These are phyloP conservation scores for Helichrysum umbraculigerum DNA, from an alignment of 129 eudicot genomes.

Conservation along the genomic window DNA sequence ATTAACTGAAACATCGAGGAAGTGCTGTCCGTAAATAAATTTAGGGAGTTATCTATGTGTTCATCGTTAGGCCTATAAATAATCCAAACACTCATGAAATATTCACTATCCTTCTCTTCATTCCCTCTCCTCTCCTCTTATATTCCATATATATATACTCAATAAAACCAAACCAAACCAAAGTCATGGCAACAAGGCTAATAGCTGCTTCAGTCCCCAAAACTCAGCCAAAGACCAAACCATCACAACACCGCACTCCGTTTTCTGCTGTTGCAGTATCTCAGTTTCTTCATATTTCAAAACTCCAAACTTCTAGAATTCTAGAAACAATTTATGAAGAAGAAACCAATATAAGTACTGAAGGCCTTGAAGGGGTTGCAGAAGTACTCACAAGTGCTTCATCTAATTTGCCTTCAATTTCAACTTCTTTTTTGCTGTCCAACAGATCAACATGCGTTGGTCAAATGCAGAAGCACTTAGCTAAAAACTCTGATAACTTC, in stretches of 20 bases:
- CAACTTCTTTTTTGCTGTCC: not conserved
- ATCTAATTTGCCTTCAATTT: slow-evolving; percentile 6
- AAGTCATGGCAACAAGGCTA: slow-evolving; percentile 35
- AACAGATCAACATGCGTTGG: not conserved
- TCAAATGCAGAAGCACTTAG: not conserved
- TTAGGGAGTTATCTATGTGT: not conserved
- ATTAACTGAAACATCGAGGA: not conserved
- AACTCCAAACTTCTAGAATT: slow-evolving; percentile 6
- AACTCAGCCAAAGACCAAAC: slow-evolving; percentile 26
- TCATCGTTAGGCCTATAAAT: slow-evolving; percentile 22
- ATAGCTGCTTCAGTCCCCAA: slow-evolving; percentile 25
- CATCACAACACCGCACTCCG: slow-evolving; percentile 26
- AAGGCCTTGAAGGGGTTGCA: slow-evolving; percentile 21
- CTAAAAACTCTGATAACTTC: not conserved
- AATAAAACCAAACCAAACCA: not conserved
- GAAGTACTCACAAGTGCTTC: slow-evolving; percentile 23
- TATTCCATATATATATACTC: not conserved
- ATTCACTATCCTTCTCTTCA: slow-evolving; percentile 10
- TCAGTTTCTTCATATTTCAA: slow-evolving; percentile 8
- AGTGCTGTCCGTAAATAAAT: not conserved
- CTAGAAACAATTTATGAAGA: slow-evolving; percentile 34
- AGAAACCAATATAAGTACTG: not conserved
- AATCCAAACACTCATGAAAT: slow-evolving; percentile 6
- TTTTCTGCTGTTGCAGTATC: slow-evolving; percentile 33
- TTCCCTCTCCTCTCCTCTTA: not conserved